phyloP scores from a whole-genome alignment of 345 rosid genomes.

The Gossypium raimondii region DNA sequence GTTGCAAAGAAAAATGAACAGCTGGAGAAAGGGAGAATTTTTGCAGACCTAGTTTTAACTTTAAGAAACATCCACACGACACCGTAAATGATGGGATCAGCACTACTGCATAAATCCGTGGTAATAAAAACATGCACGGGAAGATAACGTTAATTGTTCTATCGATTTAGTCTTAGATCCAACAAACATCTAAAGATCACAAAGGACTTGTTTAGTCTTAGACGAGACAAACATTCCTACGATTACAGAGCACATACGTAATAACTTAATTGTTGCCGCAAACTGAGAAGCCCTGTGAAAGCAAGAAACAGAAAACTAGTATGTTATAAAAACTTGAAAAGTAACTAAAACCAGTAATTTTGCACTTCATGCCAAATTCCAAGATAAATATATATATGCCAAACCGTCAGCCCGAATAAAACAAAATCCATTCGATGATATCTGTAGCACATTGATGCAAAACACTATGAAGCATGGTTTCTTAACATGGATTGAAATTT shows the following conservation, averaged over 20 bases:
- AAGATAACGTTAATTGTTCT: background rate
- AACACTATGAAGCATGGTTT: background rate
- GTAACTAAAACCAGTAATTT: background rate
- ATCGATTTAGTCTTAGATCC: background rate
- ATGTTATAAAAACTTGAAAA: background rate
- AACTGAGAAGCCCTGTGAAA: background rate
- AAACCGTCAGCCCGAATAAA: background rate
- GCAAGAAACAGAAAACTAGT: conserved; percentile 1
- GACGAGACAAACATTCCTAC: background rate
- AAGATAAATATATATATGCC: background rate
- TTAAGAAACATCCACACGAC: background rate
- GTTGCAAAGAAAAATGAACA: background rate
- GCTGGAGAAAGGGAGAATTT: background rate
- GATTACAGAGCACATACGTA: background rate
- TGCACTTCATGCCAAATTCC: background rate
- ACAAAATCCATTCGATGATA: background rate
- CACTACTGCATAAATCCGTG: background rate
- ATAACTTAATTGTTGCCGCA: background rate
- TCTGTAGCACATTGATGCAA: background rate
- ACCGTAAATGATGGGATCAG: background rate
- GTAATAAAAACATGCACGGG: background rate
- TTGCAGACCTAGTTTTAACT: background rate
- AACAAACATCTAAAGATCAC: background rate
- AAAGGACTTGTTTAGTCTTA: background rate
- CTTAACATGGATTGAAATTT: background rate